Evolutionary conservation across 2,329 filamentous ascomycete genomes (phyloP), one percentile per base, ranked within the genome.

Genomic region (Epichloe coenophiala): DNA sequence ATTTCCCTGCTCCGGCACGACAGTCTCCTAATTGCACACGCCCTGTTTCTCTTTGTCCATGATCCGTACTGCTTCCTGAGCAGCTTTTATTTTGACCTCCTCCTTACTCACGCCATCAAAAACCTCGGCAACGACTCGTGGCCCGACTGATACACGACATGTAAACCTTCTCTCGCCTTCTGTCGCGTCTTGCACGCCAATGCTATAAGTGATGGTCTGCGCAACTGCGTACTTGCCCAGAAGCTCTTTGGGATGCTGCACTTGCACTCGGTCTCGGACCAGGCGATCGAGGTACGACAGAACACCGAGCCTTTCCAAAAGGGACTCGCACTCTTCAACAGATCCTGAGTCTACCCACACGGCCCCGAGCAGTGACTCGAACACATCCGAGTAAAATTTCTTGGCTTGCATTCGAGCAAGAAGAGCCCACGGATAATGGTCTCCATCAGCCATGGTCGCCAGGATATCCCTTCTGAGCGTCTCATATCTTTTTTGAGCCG

Each of bases 361-460:
- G 0, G 89, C 90, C 0, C 87, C 91, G 0, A 97, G 65, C 0
- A 94, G 63, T 35, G 80, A 78, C 68, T 97, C 91, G 9, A 96
- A 72, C 6, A 96, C 68, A 63, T 96, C 90, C 0, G 85, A 91
- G 65, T 85, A 84, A 64, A 87, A 86, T 61, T 96, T 96, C 15
- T 78, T 78, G 0, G 82, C 74, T 12, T 75, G 72, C 1, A 94
- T 70, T 0, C 76, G 72, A 0, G 80, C 72, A 1, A 97, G 76
- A 0, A 80, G 65, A 1, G 77, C 71, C 91, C 91, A 97, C 0
- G 91, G 93, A 60, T 90, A 94, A 15, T 69, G 64, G 0, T 56
- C 54, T 0, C 76, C 77, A 0, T 64, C 45, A 1, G 66, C 46
- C 9, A 95, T 68, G 0, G 71, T 76, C 0, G 67, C 51, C 0